phyloP scores from a whole-genome alignment of 805 yeast genomes.

The Phaffomyces antillensis region DNA sequence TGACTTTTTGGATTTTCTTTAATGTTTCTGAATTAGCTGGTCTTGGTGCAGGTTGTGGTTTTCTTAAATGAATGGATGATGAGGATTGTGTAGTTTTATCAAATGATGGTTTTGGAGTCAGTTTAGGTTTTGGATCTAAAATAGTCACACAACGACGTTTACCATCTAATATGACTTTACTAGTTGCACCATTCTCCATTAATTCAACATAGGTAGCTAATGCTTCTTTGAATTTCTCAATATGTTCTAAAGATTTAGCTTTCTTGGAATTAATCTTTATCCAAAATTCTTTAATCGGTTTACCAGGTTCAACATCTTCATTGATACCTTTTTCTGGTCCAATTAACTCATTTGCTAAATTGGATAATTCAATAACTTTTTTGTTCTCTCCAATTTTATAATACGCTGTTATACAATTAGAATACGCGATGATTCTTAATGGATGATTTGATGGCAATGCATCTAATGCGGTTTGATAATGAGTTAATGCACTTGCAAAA shows the following conservation, averaged over 20 bases:
- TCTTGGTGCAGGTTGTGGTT: constrained; percentile 8
- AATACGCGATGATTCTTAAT: constrained; percentile 56
- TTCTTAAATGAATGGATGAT: constrained; percentile 1
- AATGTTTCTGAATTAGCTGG: constrained; percentile 35
- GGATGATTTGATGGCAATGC: constrained; percentile 60
- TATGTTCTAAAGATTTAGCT: constrained; percentile 80
- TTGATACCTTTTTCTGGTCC: constrained; percentile 31
- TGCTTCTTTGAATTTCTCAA: constrained; percentile 65
- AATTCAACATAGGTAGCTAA: constrained; percentile 52
- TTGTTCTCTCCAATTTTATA: constrained; percentile 65
- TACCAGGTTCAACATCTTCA: constrained; percentile 41
- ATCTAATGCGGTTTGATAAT: constrained; percentile 50
- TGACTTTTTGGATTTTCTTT: constrained; percentile 42
- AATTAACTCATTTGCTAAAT: constrained; percentile 25
- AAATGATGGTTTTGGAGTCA: constrained; percentile 23
- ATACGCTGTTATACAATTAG: constrained; percentile 67
- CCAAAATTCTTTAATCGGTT: constrained; percentile 63
- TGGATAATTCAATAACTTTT: constrained; percentile 24
- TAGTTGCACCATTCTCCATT: constrained; percentile 60
- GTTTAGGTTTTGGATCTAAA: constrained; percentile 47
- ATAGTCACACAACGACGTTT: constrained; percentile 69
- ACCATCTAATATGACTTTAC: constrained; percentile 65
- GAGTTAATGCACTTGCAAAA: constrained; percentile 54
- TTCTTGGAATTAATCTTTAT: constrained; percentile 57
- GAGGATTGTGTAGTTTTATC: constrained; percentile 1